Evolutionary conservation across 768 basidiomycete species (phyloP), one percentile per base, ranked within the genome.

Genomic region (Podaxis sp.): DNA sequence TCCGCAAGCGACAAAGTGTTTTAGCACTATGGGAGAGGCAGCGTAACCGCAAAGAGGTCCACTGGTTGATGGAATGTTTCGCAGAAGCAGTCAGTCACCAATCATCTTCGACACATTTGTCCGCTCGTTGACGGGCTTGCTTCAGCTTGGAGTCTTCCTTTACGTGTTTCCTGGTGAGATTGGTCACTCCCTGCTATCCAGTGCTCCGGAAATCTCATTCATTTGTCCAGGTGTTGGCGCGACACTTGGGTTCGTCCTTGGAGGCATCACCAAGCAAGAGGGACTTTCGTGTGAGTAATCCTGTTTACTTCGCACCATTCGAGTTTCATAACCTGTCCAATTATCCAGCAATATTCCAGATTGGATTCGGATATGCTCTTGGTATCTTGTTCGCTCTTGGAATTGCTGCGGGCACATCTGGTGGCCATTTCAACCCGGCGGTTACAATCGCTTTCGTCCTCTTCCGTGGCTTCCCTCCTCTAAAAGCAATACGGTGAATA

Each of bases 371-470:
- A 0, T 90, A 89, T 71, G 77, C 80, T 3, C 72, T 81, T 38
- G 88, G 88, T 25, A 85, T 88, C 64, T 65, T 86, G 13, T 78
- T 88, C 54, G 88, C 88, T 0, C 69, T 89, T 56, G 70, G 73
- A 8, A 72, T 86, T 27, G 86, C 82, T 55, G 73, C 73, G 4
- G 70, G 80, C 17, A 80, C 86, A 0, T 88, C 85, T 12, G 85
- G 84, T 11, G 83, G 86, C 22, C 88, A 90, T 67, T 85, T 90
- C 70, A 86, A 79, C 58, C 91, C 90, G 2, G 80, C 82, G 53
- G 77, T 90, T 22, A 85, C 87, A 2, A 74, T 89, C 52, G 72
- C 80, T 7, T 73, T 80, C 47, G 73, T 78, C 17, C 9, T 88
- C 13, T 83, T 84, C 76, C 83, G 75, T 63, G 80, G 80, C 0